phyloP scores from a whole-genome alignment of 2,329 filamentous ascomycete species.

The Penicillium polonicum region DNA sequence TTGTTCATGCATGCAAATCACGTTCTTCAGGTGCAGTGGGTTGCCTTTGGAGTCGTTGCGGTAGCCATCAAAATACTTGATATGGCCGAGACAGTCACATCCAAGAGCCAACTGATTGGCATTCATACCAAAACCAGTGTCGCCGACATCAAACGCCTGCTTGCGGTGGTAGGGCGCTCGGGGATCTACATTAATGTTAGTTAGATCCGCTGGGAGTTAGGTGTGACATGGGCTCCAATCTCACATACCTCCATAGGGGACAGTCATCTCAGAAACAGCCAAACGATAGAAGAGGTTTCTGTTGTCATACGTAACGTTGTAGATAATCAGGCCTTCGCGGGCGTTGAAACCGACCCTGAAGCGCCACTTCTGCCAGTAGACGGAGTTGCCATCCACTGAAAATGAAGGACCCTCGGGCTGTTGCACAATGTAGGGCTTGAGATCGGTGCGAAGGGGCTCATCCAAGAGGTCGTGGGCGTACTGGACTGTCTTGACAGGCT shows the following conservation, averaged over 20 bases:
- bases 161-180: conserved; percentile 68
- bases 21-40: conserved; percentile 61
- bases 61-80: conserved; percentile 64
- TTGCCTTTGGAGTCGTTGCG: conserved; percentile 61
- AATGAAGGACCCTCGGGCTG: conserved; percentile 67
- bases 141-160: conserved; percentile 68
- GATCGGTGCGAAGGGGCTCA: conserved; percentile 58
- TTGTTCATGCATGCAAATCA: conserved; percentile 69
- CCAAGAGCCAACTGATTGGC: conserved; percentile 69
- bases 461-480: conserved; percentile 64
- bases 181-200: conserved; percentile 58
- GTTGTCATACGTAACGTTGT: conserved; percentile 63
- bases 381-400: conserved; percentile 54
- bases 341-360: conserved; percentile 63
- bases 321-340: conserved; percentile 65
- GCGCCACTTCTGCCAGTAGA: conserved; percentile 67
- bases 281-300: conserved; percentile 67
- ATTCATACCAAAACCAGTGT: conserved; percentile 65
- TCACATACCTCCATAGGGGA: conserved; percentile 43
- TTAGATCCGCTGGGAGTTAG: neutral
- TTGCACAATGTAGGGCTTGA: conserved; percentile 64
- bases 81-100: conserved; percentile 69
- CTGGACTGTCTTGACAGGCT: conserved; percentile 52
- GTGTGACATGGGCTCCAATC: neutral
- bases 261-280: conserved; percentile 66